Evolutionary conservation across 208 protist species (phyloP), one percentile per base, ranked within the genome.

Genomic region (Acanthamoeba sp.): DNA sequence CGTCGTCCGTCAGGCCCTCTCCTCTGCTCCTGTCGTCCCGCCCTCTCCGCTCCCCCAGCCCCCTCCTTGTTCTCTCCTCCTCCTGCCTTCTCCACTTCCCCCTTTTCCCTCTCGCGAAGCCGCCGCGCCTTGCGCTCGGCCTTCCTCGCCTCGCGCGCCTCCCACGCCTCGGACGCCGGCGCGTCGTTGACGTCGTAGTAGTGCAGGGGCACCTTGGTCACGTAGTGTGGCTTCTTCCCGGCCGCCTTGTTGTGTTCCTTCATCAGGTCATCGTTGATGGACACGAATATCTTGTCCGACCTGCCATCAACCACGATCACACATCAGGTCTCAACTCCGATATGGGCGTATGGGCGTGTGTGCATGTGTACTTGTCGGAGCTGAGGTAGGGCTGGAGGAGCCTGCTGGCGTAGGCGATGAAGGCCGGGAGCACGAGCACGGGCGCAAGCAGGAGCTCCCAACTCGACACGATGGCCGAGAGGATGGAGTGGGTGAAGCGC

Each of bases 211-310:
- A 50, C 12, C 45, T 50, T 6, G 12, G 45, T 50, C 12, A 14
- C 10, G 45, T 50, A 50, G 45, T 20, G 18, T 6, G 9, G 18
- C 45, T 50, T 50, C 45, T 50, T 50, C 45, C 45, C 18, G 10
- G 7, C 55, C 55, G 55, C 55, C 55, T 62, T n/a, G 6, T 20
- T 62, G 55, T 62, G 55, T 7, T 76, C 66, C 66, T 76, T 76
- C 66, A 76, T 76, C 66, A 76, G 66, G 6, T 76, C 66, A 38
- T 76, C 66, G 36, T 76, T 76, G 36, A 76, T 38, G 32, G 66
- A 76, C 66, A 76, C 66, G 66, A 76, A 76, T 76, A 76, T 76
- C 66, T 76, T 76, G 66, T 76, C 66, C 32, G 66, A 76, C 66
- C 66, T 76, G 55, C 4, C 22, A 76, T 10, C n/a, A 73, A 3